Base-by-base conservation (phyloP, 352 stramenopile genomes). In the Pythium brassicae region DNA sequence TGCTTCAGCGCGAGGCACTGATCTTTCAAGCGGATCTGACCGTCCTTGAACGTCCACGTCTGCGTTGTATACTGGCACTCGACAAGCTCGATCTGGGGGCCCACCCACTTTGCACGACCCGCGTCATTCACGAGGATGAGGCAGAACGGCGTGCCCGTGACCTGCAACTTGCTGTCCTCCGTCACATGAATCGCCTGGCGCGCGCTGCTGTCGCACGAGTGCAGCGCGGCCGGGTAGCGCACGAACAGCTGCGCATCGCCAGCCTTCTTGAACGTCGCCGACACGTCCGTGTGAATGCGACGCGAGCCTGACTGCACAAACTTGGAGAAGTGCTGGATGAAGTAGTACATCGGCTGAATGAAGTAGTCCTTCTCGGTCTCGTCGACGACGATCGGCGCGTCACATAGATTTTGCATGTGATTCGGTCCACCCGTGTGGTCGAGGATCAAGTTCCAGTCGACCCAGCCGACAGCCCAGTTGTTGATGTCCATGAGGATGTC, bases 401-500 rank as follows among this genome's bases (percentile, higher is more conserved):
- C 82, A 51, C 79, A 90, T 12, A 72, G 68, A 65, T 96, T 96
- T 42, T 61, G 63, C 57, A 87, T 58, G 72, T 97, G 87, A 72
- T 97, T 97, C 8, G 91, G 89, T 2, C 92, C 92, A 27, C 92
- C 92, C 11, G 45, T 81, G 65, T 88, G 74, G 53, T 96, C 86
- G 0, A 98, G 74, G 8, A 97, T 46, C 42, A 98, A 58, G 69
- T 97, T 98, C 91, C 92, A 98, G 73, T 98, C 88, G 39, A 96
- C 83, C 90, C 91, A 97, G 2, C 87, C 87, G 39, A 78, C 69
- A 15, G 89, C 83, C 61, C 76, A 85, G 63, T 95, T 90, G 71
- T 95, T 97, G 29, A 95, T 72, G 59, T 97, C 86, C 14, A 80
- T 82, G 50, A 97, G 70, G 39, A 98, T 96, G 51, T 97, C 88